Conservation (phyloP, 1,139 yeast species). For the Geotrichum citri-aurantii region DNA sequence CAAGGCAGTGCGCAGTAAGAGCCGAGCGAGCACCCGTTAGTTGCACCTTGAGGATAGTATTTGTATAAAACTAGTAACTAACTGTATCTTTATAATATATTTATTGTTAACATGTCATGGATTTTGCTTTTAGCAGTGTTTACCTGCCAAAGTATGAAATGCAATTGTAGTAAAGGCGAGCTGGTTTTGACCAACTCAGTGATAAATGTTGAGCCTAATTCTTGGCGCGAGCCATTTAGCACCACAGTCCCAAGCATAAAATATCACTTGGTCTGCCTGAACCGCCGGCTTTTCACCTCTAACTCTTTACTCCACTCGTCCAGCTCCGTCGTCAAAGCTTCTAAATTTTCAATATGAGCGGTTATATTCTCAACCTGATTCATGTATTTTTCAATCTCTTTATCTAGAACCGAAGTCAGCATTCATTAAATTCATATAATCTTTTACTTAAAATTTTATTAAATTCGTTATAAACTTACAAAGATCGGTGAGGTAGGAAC, state of each 20-base stretch:
- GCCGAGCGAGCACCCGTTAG: conserved; percentile 17
- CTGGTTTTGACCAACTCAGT: neutral
- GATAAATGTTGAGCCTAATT: neutral
- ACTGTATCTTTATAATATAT: neutral
- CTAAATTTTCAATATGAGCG: conserved; percentile 42
- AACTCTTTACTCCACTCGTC: conserved; percentile 57
- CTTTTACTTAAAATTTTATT: neutral
- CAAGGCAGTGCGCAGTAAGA: conserved; percentile 22
- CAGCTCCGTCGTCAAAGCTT: conserved; percentile 47
- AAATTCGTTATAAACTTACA: neutral
- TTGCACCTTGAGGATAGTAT: neutral
- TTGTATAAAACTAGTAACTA: neutral
- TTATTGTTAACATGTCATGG: neutral
- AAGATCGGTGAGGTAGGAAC: conserved; percentile 19
- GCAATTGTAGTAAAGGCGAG: too few relatives aligned
- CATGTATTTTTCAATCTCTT: conserved; percentile 35
- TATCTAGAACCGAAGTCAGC: conserved; percentile 24
- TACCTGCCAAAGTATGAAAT: neutral
- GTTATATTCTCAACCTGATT: conserved; percentile 43
- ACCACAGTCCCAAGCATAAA: too few relatives aligned
- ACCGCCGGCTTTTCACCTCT: conserved; percentile 39
- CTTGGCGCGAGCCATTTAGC: neutral
- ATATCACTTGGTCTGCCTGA: conserved; percentile 7
- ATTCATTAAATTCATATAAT: too few relatives aligned
- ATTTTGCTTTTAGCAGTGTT: neutral